These are phyloP conservation scores for Candida orba DNA, from an alignment of 805 yeast genomes.

Conservation along the genomic window DNA sequence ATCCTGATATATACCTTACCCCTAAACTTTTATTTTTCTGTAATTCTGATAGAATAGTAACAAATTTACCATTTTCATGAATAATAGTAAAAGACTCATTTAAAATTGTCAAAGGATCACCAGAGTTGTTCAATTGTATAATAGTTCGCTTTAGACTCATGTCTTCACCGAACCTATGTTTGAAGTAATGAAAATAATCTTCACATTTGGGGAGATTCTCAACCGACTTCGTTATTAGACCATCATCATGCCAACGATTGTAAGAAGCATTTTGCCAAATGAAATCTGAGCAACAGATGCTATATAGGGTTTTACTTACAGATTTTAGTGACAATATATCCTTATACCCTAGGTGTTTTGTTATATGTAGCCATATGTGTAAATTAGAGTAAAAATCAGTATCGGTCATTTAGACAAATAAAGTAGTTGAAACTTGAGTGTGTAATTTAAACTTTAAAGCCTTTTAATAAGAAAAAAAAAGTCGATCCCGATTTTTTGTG, in stretches of 20 bases:
- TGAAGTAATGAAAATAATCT: background rate
- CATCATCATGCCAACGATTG: background rate
- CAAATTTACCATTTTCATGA: background rate
- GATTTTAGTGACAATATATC: constrained; percentile 1
- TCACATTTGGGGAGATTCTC: background rate
- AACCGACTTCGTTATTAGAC: background rate
- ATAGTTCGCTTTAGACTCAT: background rate
- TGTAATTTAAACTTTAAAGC: too few relatives aligned
- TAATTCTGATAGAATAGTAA: background rate
- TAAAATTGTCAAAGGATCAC: background rate
- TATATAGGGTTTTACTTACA: background rate
- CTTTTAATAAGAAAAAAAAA: too few relatives aligned
- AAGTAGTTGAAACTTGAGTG: too few relatives aligned
- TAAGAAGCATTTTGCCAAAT: constrained; percentile 1
- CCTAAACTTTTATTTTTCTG: background rate
- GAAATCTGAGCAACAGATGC: background rate
- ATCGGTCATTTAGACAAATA: background rate
- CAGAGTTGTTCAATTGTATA: background rate
- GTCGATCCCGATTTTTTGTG: too few relatives aligned
- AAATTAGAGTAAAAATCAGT: background rate
- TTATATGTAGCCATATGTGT: constrained; percentile 6
- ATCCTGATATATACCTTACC: background rate
- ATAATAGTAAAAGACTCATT: background rate
- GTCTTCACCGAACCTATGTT: background rate
- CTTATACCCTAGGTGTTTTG: background rate